Evolutionary conservation across 164 flowering plant genomes (phyloP).

Genomic region (Tetracentron sinense): DNA sequence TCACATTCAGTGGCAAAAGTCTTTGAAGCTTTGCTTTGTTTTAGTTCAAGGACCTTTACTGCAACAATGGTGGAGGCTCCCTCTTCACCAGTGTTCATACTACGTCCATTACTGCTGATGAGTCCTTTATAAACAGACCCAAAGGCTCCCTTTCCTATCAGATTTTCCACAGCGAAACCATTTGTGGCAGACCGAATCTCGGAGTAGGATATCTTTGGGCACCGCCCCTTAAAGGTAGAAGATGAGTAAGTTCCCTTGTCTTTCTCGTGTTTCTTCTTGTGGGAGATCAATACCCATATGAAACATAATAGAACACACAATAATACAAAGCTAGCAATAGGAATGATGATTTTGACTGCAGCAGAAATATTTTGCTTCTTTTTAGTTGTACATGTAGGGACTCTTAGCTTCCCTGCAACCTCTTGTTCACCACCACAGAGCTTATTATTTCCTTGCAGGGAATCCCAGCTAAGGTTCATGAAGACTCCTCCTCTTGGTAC

Average conservation of each 20-base stretch:
- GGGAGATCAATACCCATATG: background rate
- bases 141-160: slow-evolving; percentile 9
- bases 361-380: background rate
- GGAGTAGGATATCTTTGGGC: slow-evolving; percentile 1
- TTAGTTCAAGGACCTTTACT: slow-evolving; percentile 10
- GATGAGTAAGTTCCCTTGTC: background rate
- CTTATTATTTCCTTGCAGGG: slow-evolving; percentile 5
- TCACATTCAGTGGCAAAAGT: too few species aligned
- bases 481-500: background rate
- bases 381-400: background rate
- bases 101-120: background rate
- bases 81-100: background rate
- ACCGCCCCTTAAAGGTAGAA: background rate
- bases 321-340: background rate
- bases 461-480: background rate
- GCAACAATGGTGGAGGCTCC: slow-evolving; percentile 1
- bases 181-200: slow-evolving; percentile 4
- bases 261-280: background rate
- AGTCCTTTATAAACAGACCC: slow-evolving; percentile 12
- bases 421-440: slow-evolving; percentile 5
- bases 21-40: slow-evolving; percentile 10
- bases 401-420: background rate
- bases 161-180: slow-evolving; percentile 7
- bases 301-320: background rate
- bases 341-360: background rate